A percentile compares a stretch with the other conserved stretches of the same genome.
phyloP scores from a whole-genome alignment of 768 basidiomycete species.

The Russula dissimulans region DNA sequence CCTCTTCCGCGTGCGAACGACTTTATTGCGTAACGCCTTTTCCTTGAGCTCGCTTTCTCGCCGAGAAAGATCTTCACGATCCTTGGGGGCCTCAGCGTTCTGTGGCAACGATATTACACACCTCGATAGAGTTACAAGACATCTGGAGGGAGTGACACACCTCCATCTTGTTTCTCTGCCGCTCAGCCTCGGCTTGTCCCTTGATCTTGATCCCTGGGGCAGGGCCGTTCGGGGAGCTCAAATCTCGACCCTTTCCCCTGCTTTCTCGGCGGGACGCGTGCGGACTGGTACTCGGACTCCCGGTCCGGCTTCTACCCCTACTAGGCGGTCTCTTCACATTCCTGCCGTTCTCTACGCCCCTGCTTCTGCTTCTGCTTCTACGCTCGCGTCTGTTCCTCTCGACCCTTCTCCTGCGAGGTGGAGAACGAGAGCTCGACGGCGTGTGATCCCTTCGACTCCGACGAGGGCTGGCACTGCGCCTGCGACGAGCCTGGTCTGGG shows the following conservation, averaged over 20 bases:
- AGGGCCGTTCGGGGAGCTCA: constrained; percentile 25
- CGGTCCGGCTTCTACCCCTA: constrained; percentile 11
- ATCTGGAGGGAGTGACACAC: constrained; percentile 10
- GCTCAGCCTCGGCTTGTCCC: constrained; percentile 54
- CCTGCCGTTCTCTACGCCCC: constrained; percentile 10
- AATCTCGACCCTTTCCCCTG: constrained; percentile 19
- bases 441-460: constrained; percentile 24
- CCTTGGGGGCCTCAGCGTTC: constrained; percentile 19
- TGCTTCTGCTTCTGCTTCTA: constrained; percentile 10
- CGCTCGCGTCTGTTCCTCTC: constrained; percentile 5
- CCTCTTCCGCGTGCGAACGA: constrained; percentile 57
- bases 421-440: constrained; percentile 29
- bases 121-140: neutral
- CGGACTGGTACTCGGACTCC: constrained; percentile 5
- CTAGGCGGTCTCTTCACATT: neutral
- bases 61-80: constrained; percentile 43
- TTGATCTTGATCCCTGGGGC: constrained; percentile 62
- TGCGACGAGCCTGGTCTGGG: constrained; percentile 32
- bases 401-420: constrained; percentile 13
- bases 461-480: constrained; percentile 37
- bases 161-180: constrained; percentile 44
- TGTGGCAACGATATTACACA: neutral
- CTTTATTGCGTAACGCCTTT: constrained; percentile 73
- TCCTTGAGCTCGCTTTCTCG: constrained; percentile 78
- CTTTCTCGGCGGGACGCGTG: constrained; percentile 14